Base-by-base conservation (phyloP, 208 protist genomes). In the Acanthamoeba culbertsoni region DNA sequence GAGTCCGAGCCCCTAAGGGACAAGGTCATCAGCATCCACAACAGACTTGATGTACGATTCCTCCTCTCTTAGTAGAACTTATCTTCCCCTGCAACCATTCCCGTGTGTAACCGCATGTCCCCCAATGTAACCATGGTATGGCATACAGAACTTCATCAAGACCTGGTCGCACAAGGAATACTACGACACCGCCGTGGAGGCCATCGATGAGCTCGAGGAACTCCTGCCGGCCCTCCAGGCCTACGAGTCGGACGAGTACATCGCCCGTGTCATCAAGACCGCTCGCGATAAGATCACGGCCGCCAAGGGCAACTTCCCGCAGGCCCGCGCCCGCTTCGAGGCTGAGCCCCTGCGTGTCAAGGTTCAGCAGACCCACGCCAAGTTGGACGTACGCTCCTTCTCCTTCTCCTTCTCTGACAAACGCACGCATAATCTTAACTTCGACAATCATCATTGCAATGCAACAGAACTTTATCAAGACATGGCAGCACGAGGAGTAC, bases 101-200 rank as follows among this genome's bases (percentile, higher is more conserved):
- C n/a, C n/a, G n/a, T n/a, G n/a, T n/a, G n/a, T n/a, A n/a, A n/a
- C n/a, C n/a, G n/a, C n/a, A n/a, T n/a, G n/a, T n/a, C n/a, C n/a
- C n/a, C n/a, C n/a, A n/a, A n/a, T n/a, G n/a, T n/a, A n/a, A n/a
- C n/a, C n/a, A n/a, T n/a, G n/a, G n/a, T n/a, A n/a, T n/a, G n/a
- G n/a, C n/a, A n/a, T n/a, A n/a, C 75, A 91, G 84, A 91, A 91
- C 33, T 91, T 91, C 53, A 91, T 91, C 84, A 91, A 91, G 59
- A 42, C 23, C 37, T 91, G 84, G 84, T 37, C 63, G 7, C 45
- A 91, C 42, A 10, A 91, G 28, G 84, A 91, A 43, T 91, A 91
- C 53, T 91, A 71, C 33, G 45, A 91, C 53, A 62, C 51, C 12
- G 84, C 84, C 23, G 48, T 91, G 28, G 84, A 91, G 42, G 84